Conservation (phyloP, 2,329 filamentous ascomycete genomes). For the Periconia sp. region DNA sequence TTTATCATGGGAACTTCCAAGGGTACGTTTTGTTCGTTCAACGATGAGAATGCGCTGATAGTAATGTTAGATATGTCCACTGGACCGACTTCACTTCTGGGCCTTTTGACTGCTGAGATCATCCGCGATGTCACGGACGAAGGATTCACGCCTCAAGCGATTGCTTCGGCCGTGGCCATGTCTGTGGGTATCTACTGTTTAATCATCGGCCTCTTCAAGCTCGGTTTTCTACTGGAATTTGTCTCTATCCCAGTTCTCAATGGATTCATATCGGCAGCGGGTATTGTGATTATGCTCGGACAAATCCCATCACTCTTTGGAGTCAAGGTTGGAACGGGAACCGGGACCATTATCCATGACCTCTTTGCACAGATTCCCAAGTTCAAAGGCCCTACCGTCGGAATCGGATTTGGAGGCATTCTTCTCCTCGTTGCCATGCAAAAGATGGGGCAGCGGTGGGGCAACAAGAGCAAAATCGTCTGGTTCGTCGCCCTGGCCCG, state of each 20-base stretch:
- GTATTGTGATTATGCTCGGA: conserved; percentile 69
- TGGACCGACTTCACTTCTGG: conserved; percentile 69
- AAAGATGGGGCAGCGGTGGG: conserved; percentile 64
- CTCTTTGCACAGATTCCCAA: conserved; percentile 63
- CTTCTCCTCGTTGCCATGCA: conserved; percentile 63
- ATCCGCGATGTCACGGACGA: conserved; percentile 60
- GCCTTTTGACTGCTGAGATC: conserved; percentile 67
- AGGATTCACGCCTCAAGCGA: conserved; percentile 59
- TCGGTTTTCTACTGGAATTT: conserved; percentile 70
- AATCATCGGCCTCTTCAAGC: conserved; percentile 64
- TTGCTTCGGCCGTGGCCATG: conserved; percentile 67
- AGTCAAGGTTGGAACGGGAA: conserved; percentile 57
- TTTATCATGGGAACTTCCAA: conserved; percentile 85
- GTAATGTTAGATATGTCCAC: conserved; percentile 64
- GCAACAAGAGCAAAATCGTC: conserved; percentile 62
- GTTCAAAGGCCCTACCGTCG: conserved; percentile 64
- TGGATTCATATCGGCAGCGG: conserved; percentile 71
- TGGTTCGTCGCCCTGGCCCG: conserved; percentile 66
- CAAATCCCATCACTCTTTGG: conserved; percentile 68
- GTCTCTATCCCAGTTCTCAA: conserved; percentile 69
- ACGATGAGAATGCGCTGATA: conserved; percentile 42
- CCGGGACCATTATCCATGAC: conserved; percentile 65
- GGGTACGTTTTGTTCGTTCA: conserved; percentile 19
- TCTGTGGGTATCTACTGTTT: conserved; percentile 68
- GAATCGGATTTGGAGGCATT: conserved; percentile 65